A percentile compares a stretch with the other conserved stretches of the same genome.
These are phyloP conservation scores for Loxodes magnus DNA, from an alignment of 73 alveolate genomes.

Conservation along the genomic window DNA sequence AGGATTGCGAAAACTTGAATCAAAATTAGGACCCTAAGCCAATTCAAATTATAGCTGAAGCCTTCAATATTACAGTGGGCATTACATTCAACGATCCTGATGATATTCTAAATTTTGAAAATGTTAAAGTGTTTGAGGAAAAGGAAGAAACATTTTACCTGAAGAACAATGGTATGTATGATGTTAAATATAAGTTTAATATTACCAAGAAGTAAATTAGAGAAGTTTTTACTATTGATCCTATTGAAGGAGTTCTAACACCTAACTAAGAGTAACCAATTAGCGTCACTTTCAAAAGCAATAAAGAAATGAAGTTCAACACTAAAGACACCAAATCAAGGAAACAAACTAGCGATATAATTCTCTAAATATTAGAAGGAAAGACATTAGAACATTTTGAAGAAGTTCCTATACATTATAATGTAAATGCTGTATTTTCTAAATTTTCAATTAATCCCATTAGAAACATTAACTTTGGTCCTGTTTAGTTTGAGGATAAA, in stretches of 20 bases:
- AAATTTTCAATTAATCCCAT: conserved; percentile 91
- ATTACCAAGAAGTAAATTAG: conserved; percentile 87
- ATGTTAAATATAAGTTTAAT: conserved; percentile 71
- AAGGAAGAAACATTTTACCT: conserved; percentile 74
- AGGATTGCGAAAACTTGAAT: conserved; percentile 89
- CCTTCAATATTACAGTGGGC: conserved; percentile 89
- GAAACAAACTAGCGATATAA: conserved; percentile 87
- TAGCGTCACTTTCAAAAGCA: conserved; percentile 75
- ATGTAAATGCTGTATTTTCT: conserved; percentile 87
- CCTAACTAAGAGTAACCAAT: conserved; percentile 90
- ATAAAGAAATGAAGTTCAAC: conserved; percentile 84
- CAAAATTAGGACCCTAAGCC: conserved; percentile 90
- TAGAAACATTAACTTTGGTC: conserved; percentile 95
- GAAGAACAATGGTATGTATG: conserved; percentile 87
- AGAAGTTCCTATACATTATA: conserved; percentile 86
- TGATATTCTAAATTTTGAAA: conserved; percentile 82
- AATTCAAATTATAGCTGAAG: conserved; percentile 91
- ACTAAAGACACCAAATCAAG: too few relatives aligned
- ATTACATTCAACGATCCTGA: conserved; percentile 73
- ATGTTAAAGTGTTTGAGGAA: conserved; percentile 94
- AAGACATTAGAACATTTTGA: conserved; percentile 70
- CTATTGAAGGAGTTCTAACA: conserved; percentile 84
- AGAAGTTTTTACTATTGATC: conserved; percentile 87
- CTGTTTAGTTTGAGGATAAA: conserved; percentile 87
- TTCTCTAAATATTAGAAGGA: conserved; percentile 88